Conservation (phyloP, 2,329 filamentous ascomycete genomes). For the Fusarium sp. region DNA sequence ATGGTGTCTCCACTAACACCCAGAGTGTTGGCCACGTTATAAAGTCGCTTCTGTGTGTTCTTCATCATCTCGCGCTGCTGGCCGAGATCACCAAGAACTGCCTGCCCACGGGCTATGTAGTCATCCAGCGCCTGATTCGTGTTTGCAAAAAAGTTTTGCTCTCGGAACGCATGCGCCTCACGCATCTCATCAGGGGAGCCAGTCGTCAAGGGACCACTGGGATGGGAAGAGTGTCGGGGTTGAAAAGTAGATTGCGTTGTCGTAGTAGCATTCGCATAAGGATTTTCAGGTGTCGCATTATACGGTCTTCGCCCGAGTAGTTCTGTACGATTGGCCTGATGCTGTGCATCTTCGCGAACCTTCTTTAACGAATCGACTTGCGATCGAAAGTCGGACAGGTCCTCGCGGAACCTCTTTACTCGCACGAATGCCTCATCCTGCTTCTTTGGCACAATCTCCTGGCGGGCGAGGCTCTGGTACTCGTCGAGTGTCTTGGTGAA, state of each 20-base stretch:
- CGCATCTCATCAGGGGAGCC: constrained; percentile 74
- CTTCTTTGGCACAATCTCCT: constrained; percentile 91
- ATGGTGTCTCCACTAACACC: constrained; percentile 97
- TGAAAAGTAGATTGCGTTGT: constrained; percentile 53
- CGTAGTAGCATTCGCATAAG: constrained; percentile 75
- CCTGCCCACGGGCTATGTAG: constrained; percentile 90
- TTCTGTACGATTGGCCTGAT: constrained; percentile 78
- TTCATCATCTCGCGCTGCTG: constrained; percentile 96
- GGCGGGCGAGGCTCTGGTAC: constrained; percentile 85
- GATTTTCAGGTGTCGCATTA: constrained; percentile 87
- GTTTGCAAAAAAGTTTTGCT: constrained; percentile 87
- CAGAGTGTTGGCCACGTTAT: constrained; percentile 92
- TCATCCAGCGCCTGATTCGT: constrained; percentile 92
- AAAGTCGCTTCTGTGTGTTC: constrained; percentile 89
- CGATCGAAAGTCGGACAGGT: constrained; percentile 82
- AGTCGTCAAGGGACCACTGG: constrained; percentile 47
- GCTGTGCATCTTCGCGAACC: constrained; percentile 79
- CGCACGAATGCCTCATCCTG: constrained; percentile 91
- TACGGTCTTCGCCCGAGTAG: constrained; percentile 88
- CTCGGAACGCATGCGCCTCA: constrained; percentile 86
- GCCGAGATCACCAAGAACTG: constrained; percentile 88
- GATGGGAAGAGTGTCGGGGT: constrained; percentile 57
- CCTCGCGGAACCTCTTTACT: constrained; percentile 84
- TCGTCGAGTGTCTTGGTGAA: constrained; percentile 94
- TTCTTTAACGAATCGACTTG: constrained; percentile 84